These are phyloP conservation scores for Candida orba DNA, from an alignment of 805 yeast genomes.

Conservation along the genomic window DNA sequence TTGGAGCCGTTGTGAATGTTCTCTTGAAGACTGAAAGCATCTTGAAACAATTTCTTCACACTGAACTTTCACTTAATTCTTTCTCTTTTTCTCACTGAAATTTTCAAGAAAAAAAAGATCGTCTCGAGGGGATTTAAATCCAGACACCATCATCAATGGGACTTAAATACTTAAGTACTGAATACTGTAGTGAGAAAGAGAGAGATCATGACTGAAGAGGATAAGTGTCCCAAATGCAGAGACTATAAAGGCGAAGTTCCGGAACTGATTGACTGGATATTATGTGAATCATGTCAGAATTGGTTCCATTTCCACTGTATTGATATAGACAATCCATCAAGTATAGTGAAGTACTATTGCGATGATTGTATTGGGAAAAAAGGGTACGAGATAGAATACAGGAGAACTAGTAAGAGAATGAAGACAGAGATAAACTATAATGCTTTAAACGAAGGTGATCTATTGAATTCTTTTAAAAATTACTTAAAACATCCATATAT, in stretches of 20 bases:
- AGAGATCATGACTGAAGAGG: not conserved
- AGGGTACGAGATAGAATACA: conserved; percentile 38
- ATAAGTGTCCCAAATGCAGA: conserved; percentile 12
- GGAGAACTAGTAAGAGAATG: conserved; percentile 49
- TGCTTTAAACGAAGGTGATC: conserved; percentile 70
- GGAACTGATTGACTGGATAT: conserved; percentile 37
- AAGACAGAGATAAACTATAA: conserved; percentile 62
- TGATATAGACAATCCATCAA: conserved; percentile 30
- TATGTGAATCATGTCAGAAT: conserved; percentile 50
- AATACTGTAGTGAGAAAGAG: too few relatives aligned
- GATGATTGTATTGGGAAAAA: conserved; percentile 30
- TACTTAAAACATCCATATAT: conserved; percentile 48
- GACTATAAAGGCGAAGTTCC: conserved; percentile 4
- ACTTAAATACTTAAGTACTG: too few relatives aligned
- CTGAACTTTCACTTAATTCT: too few relatives aligned
- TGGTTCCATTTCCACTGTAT: conserved; percentile 43
- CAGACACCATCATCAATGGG: too few relatives aligned
- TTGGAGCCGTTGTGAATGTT: too few relatives aligned
- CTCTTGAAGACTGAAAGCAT: too few relatives aligned
- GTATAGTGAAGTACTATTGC: conserved; percentile 50
- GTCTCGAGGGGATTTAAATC: too few relatives aligned
- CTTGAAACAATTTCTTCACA: too few relatives aligned
- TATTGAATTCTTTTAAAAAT: conserved; percentile 15
- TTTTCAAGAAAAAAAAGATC: too few relatives aligned
- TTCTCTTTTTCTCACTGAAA: too few relatives aligned